Evolutionary conservation across 768 basidiomycete genomes (phyloP).

Genomic region (Suillus sp.): DNA sequence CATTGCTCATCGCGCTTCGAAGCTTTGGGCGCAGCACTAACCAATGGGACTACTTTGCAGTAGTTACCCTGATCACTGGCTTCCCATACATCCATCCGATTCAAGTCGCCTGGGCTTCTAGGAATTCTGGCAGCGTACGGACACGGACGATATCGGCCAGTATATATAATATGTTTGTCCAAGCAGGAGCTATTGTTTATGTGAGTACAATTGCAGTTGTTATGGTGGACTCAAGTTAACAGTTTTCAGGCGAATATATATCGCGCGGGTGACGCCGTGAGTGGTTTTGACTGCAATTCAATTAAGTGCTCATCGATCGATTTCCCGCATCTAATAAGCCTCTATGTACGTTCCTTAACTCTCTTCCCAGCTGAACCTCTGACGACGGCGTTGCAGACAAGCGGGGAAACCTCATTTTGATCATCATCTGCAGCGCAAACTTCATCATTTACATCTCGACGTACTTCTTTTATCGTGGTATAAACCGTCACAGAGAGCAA

Average conservation of each 20-base stretch:
- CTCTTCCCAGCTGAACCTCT: background rate
- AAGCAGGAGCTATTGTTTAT: conserved; percentile 53
- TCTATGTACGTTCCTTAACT: conserved; percentile 22
- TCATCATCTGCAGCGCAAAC: conserved; percentile 57
- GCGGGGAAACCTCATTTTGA: conserved; percentile 57
- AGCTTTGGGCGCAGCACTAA: conserved; percentile 50
- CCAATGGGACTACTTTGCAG: conserved; percentile 57
- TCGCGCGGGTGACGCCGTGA: conserved; percentile 48
- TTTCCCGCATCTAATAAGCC: conserved; percentile 15
- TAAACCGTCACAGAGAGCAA: conserved; percentile 50
- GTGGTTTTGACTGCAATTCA: conserved; percentile 13
- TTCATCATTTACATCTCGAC: conserved; percentile 52
- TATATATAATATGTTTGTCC: conserved; percentile 69
- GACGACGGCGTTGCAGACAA: conserved; percentile 43
- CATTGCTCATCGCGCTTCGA: conserved; percentile 58
- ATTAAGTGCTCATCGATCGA: background rate
- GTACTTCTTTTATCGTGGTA: conserved; percentile 54
- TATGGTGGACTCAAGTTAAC: conserved; percentile 6
- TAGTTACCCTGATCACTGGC: conserved; percentile 55
- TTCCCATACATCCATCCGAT: conserved; percentile 46
- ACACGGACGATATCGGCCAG: conserved; percentile 48
- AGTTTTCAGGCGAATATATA: conserved; percentile 55
- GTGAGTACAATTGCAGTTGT: conserved; percentile 31
- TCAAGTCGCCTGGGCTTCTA: conserved; percentile 59
- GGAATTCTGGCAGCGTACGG: conserved; percentile 61